Percentiles rank a stretch among this genome's conserved stretches.
These are phyloP conservation scores for Amauroascus niger DNA, from an alignment of 2,329 filamentous ascomycete genomes.

Conservation along the genomic window DNA sequence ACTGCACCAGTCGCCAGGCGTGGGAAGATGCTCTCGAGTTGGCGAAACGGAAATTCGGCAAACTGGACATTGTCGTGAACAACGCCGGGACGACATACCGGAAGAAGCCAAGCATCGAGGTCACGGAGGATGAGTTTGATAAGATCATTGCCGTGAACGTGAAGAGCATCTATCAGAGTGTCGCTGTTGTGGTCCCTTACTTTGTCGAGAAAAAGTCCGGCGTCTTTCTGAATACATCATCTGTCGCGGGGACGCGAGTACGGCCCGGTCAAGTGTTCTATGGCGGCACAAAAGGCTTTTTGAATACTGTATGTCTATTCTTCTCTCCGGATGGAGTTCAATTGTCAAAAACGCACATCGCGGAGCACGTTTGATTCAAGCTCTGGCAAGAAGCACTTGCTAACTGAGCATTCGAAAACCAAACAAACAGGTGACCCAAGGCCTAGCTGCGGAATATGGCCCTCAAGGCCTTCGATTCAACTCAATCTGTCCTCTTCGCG, in stretches of 20 bases:
- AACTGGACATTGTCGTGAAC: slow-evolving; percentile 38
- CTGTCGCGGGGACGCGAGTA: slow-evolving; percentile 33
- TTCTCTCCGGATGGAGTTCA: background rate
- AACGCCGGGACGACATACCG: slow-evolving; percentile 37
- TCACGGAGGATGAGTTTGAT: slow-evolving; percentile 38
- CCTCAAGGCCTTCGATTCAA: slow-evolving; percentile 16
- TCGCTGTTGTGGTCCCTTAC: slow-evolving; percentile 19
- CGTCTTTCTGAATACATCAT: slow-evolving; percentile 24
- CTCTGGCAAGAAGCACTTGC: background rate
- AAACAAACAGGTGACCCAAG: slow-evolving; percentile 13
- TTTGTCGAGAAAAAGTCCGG: background rate
- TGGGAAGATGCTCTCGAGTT: slow-evolving; percentile 23
- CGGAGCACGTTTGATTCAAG: background rate
- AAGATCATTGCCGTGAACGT: slow-evolving; percentile 37
- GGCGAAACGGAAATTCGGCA: slow-evolving; percentile 19
- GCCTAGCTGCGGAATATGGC: slow-evolving; percentile 15
- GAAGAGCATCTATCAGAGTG: slow-evolving; percentile 32
- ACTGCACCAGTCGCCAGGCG: slow-evolving; percentile 21
- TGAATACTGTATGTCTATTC: slow-evolving; percentile 31
- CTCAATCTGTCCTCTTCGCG: slow-evolving; percentile 18
- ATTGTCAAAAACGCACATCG: background rate
- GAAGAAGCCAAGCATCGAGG: slow-evolving; percentile 34
- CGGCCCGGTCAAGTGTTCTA: slow-evolving; percentile 38
- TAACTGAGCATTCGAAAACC: background rate
- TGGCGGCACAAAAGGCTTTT: slow-evolving; percentile 36